Evolutionary conservation across 2,329 filamentous ascomycete genomes (phyloP).

Genomic region (Monilinia aucupariae): DNA sequence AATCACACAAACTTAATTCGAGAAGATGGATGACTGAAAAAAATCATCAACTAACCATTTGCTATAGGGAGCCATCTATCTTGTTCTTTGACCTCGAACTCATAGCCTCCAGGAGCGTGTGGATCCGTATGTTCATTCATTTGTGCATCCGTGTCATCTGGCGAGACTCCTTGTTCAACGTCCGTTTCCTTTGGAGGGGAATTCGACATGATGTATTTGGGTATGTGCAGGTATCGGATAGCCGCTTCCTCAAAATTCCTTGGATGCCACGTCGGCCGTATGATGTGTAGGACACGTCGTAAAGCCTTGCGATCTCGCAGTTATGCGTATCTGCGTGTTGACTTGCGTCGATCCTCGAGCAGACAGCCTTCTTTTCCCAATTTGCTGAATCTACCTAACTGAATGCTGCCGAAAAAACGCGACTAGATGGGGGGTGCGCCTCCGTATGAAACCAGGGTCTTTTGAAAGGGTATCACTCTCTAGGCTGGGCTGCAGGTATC

Average conservation of each 20-base stretch:
- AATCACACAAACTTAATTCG: conserved; percentile 52
- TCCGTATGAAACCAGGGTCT: conserved; percentile 22
- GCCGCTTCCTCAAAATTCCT: conserved; percentile 31
- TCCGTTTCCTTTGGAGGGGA: conserved; percentile 83
- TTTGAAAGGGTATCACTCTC: conserved; percentile 18
- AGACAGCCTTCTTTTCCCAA: conserved; percentile 27
- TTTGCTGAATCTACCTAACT: conserved; percentile 22
- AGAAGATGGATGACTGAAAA: conserved; percentile 32
- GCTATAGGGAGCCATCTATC: conserved; percentile 99
- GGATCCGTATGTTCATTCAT: conserved; percentile 62
- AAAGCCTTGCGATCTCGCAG: conserved; percentile 24
- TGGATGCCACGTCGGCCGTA: conserved; percentile 33
- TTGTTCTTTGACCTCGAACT: conserved; percentile 99
- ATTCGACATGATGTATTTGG: conserved; percentile 89
- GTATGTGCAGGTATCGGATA: conserved; percentile 40
- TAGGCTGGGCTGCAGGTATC: conserved; percentile 17
- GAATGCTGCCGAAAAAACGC: conserved; percentile 30
- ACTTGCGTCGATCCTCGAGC: conserved; percentile 28
- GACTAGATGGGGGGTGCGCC: conserved; percentile 23
- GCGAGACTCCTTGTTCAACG: conserved; percentile 87
- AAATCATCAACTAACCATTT: conserved; percentile 77
- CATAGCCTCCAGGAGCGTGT: conserved; percentile 56
- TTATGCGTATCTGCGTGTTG: conserved; percentile 25
- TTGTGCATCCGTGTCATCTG: conserved; percentile 83
- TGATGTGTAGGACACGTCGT: conserved; percentile 27